These are phyloP conservation scores for Asterophora parasitica DNA, from an alignment of 768 basidiomycete species.

Conservation along the genomic window DNA sequence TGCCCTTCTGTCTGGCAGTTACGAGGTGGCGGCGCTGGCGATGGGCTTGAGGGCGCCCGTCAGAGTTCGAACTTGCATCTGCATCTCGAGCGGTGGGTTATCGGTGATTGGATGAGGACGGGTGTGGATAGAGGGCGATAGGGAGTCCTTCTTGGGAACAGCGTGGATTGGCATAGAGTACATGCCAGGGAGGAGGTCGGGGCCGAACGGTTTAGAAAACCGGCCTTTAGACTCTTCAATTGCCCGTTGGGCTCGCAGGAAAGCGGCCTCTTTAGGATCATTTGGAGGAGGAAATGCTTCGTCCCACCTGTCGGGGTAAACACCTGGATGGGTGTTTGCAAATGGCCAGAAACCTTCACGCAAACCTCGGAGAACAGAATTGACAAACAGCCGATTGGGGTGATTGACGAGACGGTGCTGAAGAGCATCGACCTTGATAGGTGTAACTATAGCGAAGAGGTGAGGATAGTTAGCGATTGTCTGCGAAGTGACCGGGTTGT, in stretches of 20 bases:
- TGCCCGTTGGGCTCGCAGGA: constrained; percentile 26
- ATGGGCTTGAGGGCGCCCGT: too few species aligned
- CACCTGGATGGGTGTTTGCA: constrained; percentile 21
- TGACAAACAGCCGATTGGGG: constrained; percentile 37
- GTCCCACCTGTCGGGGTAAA: too few species aligned
- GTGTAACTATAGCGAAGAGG: constrained; percentile 32
- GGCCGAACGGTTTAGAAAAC: constrained; percentile 29
- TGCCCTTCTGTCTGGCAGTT: too few species aligned
- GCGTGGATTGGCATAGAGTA: constrained; percentile 32
- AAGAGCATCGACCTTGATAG: constrained; percentile 17
- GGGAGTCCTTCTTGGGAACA: too few species aligned
- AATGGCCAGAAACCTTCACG: constrained; percentile 42
- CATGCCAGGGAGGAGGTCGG: constrained; percentile 40
- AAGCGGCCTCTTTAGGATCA: constrained; percentile 10
- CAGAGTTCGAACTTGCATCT: too few species aligned
- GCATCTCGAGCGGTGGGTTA: too few species aligned
- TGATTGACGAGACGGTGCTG: constrained; percentile 21
- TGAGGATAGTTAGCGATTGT: constrained; percentile 22
- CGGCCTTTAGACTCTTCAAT: constrained; percentile 13
- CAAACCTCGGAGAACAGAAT: constrained; percentile 25
- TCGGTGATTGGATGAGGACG: too few species aligned
- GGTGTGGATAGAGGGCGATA: too few species aligned
- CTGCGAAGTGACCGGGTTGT: constrained; percentile 9
- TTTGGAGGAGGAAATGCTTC: constrained; percentile 1
- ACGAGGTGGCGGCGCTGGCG: too few species aligned